Base-by-base conservation (phyloP, 805 yeast genomes). In the Wickerhamomyces ciferrii region DNA sequence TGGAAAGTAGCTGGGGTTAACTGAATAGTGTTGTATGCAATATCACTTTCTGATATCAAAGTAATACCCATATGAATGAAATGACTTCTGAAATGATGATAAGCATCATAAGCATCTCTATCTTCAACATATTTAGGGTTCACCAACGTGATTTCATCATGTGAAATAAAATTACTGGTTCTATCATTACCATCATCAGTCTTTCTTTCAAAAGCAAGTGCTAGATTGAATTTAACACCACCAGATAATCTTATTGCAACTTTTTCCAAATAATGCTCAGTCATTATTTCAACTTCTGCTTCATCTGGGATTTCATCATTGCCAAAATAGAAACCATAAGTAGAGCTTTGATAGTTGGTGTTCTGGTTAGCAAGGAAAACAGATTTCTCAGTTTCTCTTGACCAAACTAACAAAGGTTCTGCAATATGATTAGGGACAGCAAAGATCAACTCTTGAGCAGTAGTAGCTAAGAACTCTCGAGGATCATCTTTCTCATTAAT, bases 401-500 rank as follows among this genome's bases (percentile, higher is more conserved):
- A 74, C 91, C 91, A 85, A 8, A 77, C 71, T 1, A 79, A 64
- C 27, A 78, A 53, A 5, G 76, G 75, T 38, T 65, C 67, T 1
- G 83, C 76, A 40, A 83, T 65, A 57, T 80, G 86, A 58, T 90
- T 85, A 0, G 97, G 96, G 32, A 88, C 80, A 32, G 84, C 81
- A 71, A 87, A 84, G 25, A 76, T 65, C 32, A 87, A 79, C 41
- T 76, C 74, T 9, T 81, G 74, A 1, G 96, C 76, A 19, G 70
- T 70, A 34, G 87, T 82, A 24, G 78, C 69, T 53, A 89, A 68
- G 57, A 91, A 84, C 42, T 78, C 77, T 44, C 73, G 72, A 8
- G 96, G 84, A 54, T 87, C 79, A 48, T 82, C 86, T 34, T 79
- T 67, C 29, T 79, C 76, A 62, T 91, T 89, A 32, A 88, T 67